Evolutionary conservation across 1,139 yeast genomes (phyloP).

Genomic region (Taiozyma sp.): DNA sequence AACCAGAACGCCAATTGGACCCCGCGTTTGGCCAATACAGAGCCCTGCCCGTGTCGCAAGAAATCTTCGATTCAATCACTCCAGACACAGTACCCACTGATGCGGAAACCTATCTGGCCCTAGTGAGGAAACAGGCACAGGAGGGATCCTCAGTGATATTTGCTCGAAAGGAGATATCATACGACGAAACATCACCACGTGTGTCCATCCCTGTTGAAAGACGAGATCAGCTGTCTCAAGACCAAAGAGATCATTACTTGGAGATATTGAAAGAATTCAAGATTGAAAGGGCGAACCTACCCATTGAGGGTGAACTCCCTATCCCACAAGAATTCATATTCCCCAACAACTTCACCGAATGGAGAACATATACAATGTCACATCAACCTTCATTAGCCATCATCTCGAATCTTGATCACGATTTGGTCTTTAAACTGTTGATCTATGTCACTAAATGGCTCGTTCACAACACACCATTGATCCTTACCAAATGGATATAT

Average conservation of each 20-base stretch:
- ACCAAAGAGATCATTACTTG: slow-evolving; percentile 1
- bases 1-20: slow-evolving; percentile 10
- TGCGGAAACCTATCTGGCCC: slow-evolving; percentile 23
- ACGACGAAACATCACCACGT: slow-evolving; percentile 6
- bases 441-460: slow-evolving; percentile 20
- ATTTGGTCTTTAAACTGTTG: slow-evolving; percentile 15
- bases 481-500: slow-evolving; percentile 17
- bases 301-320: slow-evolving; percentile 11
- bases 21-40: slow-evolving; percentile 19
- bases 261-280: slow-evolving; percentile 8
- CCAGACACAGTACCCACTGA: slow-evolving; percentile 18
- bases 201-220: background rate
- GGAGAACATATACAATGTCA: slow-evolving; percentile 18
- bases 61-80: slow-evolving; percentile 10
- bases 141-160: slow-evolving; percentile 19
- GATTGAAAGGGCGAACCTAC: slow-evolving; percentile 7
- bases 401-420: slow-evolving; percentile 18
- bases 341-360: slow-evolving; percentile 22
- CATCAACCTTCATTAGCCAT: slow-evolving; percentile 11
- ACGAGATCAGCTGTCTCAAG: background rate
- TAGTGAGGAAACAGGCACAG: slow-evolving; percentile 22
- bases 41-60: slow-evolving; percentile 19
- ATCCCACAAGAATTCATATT: slow-evolving; percentile 12
- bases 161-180: slow-evolving; percentile 6
- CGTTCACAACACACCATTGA: slow-evolving; percentile 9